A percentile compares a stretch with the other conserved stretches of the same genome.
phyloP scores from a whole-genome alignment of 169 alveolate genomes.

The Eimeria necatrix region DNA sequence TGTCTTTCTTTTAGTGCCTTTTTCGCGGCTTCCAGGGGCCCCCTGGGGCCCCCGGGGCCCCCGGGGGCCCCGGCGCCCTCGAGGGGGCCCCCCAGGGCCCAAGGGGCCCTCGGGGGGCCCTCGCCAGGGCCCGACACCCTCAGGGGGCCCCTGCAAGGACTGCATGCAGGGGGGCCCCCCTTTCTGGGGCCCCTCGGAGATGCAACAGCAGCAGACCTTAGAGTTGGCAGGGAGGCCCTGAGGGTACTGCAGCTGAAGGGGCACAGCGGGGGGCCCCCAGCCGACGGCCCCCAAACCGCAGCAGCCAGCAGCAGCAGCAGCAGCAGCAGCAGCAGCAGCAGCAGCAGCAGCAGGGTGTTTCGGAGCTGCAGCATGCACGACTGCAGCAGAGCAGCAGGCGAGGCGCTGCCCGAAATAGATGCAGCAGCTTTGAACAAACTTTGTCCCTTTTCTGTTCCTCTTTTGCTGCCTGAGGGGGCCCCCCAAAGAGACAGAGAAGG shows the following conservation, averaged over 20 bases:
- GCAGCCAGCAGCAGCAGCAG: no score
- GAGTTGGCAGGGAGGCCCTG: neutral
- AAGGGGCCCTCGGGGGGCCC: no score
- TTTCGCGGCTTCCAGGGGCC: neutral
- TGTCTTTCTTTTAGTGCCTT: neutral
- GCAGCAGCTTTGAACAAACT: neutral
- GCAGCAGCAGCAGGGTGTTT: slow-evolving; percentile 15
- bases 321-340: slow-evolving; percentile 10
- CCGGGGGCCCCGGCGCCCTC: neutral
- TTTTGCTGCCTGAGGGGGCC: neutral
- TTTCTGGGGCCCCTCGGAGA: slow-evolving; percentile 17
- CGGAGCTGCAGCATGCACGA: slow-evolving; percentile 36
- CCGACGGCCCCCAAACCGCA: neutral
- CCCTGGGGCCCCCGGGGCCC: neutral
- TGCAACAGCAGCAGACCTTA: slow-evolving; percentile 15
- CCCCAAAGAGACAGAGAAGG: neutral
- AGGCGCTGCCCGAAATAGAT: neutral
- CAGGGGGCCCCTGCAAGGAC: neutral
- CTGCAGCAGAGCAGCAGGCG: neutral
- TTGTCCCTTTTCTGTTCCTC: slow-evolving; percentile 20
- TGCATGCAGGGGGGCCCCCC: slow-evolving; percentile 36
- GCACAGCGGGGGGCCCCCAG: neutral
- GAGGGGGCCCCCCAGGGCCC: no score
- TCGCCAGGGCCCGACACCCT: neutral
- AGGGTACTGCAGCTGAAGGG: neutral